Conservation (phyloP, 257 asterid genomes). For the Lycium barbarum region DNA sequence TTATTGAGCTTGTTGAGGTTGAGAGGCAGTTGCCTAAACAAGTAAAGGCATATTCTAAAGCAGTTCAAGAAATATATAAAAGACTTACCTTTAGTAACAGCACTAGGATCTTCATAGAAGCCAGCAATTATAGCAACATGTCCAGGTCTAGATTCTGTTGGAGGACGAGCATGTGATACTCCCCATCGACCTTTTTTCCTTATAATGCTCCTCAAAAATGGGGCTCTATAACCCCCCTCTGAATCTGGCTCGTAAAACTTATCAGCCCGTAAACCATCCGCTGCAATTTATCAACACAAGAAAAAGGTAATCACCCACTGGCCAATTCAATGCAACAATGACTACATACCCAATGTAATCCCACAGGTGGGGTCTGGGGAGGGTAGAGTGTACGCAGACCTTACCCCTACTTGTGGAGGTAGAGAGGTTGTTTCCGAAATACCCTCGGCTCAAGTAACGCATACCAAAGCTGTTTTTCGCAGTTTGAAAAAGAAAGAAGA, state of each 20-base stretch:
- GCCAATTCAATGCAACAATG: not conserved
- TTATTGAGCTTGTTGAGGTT: constrained; percentile 13
- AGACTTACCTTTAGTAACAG: constrained; percentile 88
- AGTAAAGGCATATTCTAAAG: not conserved
- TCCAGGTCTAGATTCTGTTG: constrained; percentile 98
- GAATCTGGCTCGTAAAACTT: constrained; percentile 94
- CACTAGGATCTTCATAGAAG: constrained; percentile 98
- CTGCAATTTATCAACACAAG: constrained; percentile 45
- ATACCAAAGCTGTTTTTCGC: no score
- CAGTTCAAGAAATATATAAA: not conserved
- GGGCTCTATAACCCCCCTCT: constrained; percentile 81
- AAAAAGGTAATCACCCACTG: not conserved
- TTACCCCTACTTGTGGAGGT: no score
- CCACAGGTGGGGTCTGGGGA: no score
- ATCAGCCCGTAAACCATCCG: constrained; percentile 97
- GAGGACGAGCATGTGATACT: constrained; percentile 98
- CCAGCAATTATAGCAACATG: constrained; percentile 99
- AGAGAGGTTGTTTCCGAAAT: no score
- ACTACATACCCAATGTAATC: not conserved
- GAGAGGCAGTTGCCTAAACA: not conserved
- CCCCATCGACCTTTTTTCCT: constrained; percentile 97
- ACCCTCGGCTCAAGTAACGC: no score
- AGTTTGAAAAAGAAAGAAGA: not conserved
- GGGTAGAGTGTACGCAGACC: no score
- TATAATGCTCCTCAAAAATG: constrained; percentile 88